A percentile compares a stretch with the other conserved stretches of the same genome.
phyloP scores from a whole-genome alignment of 108 stramenopile genomes.

The Bacterosira constricta region DNA sequence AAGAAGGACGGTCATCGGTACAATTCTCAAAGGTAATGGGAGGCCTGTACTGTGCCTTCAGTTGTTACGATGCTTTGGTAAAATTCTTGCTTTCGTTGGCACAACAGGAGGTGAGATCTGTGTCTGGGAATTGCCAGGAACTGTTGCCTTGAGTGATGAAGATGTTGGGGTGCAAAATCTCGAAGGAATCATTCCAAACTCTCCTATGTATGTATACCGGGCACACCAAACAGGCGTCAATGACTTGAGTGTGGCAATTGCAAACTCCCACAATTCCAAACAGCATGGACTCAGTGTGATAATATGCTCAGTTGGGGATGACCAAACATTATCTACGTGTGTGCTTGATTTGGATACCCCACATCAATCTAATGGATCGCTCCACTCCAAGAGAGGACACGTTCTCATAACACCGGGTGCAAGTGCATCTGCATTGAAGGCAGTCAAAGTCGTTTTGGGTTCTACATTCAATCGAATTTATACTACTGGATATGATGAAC shows the following conservation, averaged over 20 bases:
- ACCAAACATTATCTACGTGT: constrained; percentile 59
- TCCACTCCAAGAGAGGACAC: neutral
- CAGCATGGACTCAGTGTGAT: constrained; percentile 6
- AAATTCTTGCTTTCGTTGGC: constrained; percentile 59
- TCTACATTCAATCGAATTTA: constrained; percentile 40
- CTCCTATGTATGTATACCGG: constrained; percentile 30
- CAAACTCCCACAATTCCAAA: neutral
- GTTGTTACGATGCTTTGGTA: constrained; percentile 16
- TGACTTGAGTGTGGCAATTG: constrained; percentile 38
- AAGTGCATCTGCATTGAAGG: constrained; percentile 74
- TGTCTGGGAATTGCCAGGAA: constrained; percentile 55
- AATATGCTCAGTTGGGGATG: constrained; percentile 71
- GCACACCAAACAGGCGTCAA: constrained; percentile 76
- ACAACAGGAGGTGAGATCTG: constrained; percentile 64
- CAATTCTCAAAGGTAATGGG: constrained; percentile 24
- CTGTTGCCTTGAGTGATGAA: neutral
- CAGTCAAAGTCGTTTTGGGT: constrained; percentile 37
- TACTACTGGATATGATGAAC: constrained; percentile 63
- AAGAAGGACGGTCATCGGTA: constrained; percentile 39
- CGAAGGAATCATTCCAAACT: constrained; percentile 14
- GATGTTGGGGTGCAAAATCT: neutral
- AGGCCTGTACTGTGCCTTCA: constrained; percentile 69
- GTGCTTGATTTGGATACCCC: constrained; percentile 9
- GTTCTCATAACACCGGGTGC: constrained; percentile 28
- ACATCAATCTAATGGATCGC: neutral